Evolutionary conservation across 345 rosid species (phyloP).

Genomic region (Brassica carinata): DNA sequence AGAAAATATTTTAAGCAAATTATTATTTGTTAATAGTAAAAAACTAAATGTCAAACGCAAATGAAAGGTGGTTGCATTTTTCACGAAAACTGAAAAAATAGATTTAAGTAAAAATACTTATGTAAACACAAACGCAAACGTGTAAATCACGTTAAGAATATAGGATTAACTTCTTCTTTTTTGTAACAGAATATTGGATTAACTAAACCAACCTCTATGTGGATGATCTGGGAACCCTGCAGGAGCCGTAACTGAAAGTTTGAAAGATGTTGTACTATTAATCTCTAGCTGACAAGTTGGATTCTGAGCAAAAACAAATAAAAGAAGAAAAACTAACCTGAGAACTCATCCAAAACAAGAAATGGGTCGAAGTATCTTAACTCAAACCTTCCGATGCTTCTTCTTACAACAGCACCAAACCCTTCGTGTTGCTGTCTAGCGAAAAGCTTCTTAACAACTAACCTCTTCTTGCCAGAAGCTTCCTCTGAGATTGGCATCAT

Average conservation of each 20-base stretch:
- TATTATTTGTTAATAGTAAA: neutral
- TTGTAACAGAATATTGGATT: neutral
- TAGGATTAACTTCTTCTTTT: neutral
- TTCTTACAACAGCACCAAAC: constrained; percentile 80
- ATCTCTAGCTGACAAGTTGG: neutral
- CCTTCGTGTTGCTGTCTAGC: constrained; percentile 94
- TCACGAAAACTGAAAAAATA: neutral
- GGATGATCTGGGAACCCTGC: constrained; percentile 98
- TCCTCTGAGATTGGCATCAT: constrained; percentile 42
- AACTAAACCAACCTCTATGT: constrained; percentile 64
- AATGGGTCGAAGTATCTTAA: constrained; percentile 86
- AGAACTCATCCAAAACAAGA: constrained; percentile 83
- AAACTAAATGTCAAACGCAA: neutral
- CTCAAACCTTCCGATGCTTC: constrained; percentile 96
- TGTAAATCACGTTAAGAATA: neutral
- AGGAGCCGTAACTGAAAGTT: constrained; percentile 69
- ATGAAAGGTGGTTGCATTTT: neutral
- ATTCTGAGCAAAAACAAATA: constrained; percentile 6
- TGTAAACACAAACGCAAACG: constrained; percentile 5
- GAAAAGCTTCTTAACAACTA: constrained; percentile 70
- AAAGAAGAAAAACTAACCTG: constrained; percentile 47
- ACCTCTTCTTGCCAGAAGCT: constrained; percentile 42
- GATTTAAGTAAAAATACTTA: neutral
- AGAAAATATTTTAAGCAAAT: neutral
- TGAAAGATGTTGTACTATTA: neutral